Conservation (phyloP, 192 early-diverging fungal genomes). For the Coemansia sp. region DNA sequence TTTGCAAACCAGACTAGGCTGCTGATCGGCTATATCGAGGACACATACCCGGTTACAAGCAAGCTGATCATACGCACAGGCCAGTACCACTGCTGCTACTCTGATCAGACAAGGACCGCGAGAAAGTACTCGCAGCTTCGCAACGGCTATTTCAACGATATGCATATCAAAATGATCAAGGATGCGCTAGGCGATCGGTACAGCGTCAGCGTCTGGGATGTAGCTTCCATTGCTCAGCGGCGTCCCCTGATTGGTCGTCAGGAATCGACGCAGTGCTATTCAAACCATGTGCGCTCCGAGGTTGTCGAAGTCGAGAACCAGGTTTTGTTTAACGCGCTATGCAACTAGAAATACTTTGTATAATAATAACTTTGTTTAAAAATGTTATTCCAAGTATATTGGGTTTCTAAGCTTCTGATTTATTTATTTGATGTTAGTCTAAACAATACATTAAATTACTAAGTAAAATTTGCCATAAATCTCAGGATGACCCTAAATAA, state of each 20-base stretch:
- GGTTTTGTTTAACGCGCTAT: slow-evolving; percentile 26
- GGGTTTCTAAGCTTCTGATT: background rate
- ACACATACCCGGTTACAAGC: slow-evolving; percentile 23
- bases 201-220: slow-evolving; percentile 45
- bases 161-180: slow-evolving; percentile 24
- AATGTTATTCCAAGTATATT: background rate
- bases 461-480: no score
- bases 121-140: slow-evolving; percentile 30
- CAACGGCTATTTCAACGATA: slow-evolving; percentile 19
- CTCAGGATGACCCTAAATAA: no score
- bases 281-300: slow-evolving; percentile 55
- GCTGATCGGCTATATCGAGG: slow-evolving; percentile 26
- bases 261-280: slow-evolving; percentile 23
- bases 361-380: background rate
- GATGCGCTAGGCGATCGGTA: slow-evolving; percentile 16
- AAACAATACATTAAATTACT: background rate
- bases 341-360: slow-evolving; percentile 12
- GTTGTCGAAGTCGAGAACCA: slow-evolving; percentile 55
- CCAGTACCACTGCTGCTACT: slow-evolving; percentile 56
- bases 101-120: slow-evolving; percentile 20
- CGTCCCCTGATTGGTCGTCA: slow-evolving; percentile 29
- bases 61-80: slow-evolving; percentile 50
- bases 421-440: background rate
- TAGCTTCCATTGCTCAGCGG: slow-evolving; percentile 32
- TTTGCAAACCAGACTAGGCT: slow-evolving; percentile 23